Percentiles rank a stretch among this genome's conserved stretches.
Evolutionary conservation across 495 filamentous ascomycete species (phyloP).

Genomic region (Aspergillus ostianus): DNA sequence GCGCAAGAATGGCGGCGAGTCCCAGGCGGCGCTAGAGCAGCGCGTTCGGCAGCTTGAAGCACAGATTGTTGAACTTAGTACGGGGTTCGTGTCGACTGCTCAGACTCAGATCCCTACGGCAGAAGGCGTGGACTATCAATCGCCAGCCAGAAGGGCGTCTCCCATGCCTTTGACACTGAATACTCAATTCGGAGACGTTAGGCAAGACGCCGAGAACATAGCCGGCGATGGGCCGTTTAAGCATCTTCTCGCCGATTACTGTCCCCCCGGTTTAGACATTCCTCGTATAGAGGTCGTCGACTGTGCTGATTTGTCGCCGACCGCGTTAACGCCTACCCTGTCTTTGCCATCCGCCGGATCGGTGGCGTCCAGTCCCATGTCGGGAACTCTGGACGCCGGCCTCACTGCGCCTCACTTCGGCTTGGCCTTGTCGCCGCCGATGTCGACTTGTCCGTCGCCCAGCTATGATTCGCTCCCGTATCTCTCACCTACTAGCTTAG

Average conservation of each 20-base stretch:
- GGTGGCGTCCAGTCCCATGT: background rate
- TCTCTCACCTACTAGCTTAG: slow-evolving; percentile 7
- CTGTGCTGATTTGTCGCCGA: slow-evolving; percentile 10
- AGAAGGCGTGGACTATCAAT: background rate
- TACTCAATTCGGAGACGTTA: slow-evolving; percentile 5
- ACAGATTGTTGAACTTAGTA: slow-evolving; percentile 13
- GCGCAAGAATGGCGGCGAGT: slow-evolving; percentile 10
- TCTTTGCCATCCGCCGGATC: slow-evolving; percentile 3
- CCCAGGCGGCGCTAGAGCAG: slow-evolving; percentile 15
- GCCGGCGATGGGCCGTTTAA: background rate
- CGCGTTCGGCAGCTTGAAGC: slow-evolving; percentile 18
- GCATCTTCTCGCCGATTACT: background rate
- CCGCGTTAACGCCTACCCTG: slow-evolving; percentile 6
- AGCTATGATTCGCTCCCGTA: slow-evolving; percentile 3
- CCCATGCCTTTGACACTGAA: slow-evolving; percentile 1
- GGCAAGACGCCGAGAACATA: background rate
- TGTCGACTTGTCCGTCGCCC: slow-evolving; percentile 13
- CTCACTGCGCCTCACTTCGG: background rate
- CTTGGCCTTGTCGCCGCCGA: slow-evolving; percentile 8
- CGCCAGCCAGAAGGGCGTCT: background rate
- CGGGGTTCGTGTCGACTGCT: slow-evolving; percentile 1
- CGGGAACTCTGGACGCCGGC: background rate
- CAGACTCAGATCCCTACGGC: background rate
- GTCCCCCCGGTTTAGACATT: slow-evolving; percentile 8
- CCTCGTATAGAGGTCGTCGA: slow-evolving; percentile 17